Conservation (phyloP, 2,329 filamentous ascomycete species). For the Penicillium sp. region DNA sequence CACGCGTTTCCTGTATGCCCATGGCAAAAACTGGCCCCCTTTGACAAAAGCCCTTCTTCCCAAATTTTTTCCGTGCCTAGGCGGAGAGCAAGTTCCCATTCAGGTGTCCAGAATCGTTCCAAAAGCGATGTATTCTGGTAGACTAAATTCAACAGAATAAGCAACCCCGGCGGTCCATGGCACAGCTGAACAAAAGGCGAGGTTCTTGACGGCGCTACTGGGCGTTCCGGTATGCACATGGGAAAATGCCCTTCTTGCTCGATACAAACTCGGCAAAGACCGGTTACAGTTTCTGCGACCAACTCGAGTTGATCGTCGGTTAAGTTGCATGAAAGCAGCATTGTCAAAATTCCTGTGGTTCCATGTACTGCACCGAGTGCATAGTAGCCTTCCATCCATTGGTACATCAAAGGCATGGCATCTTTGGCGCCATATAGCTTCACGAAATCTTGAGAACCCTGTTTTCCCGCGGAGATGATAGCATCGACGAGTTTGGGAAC, state of each 20-base stretch:
- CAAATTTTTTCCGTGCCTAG: slow-evolving; percentile 34
- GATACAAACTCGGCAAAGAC: slow-evolving; percentile 33
- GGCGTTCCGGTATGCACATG: slow-evolving; percentile 30
- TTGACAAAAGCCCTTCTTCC: slow-evolving; percentile 40
- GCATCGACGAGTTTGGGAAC: slow-evolving; percentile 29
- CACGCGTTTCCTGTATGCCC: slow-evolving; percentile 41
- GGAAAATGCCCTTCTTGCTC: slow-evolving; percentile 36
- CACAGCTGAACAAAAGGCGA: slow-evolving; percentile 39
- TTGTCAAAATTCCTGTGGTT: slow-evolving; percentile 34
- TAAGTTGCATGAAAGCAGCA: slow-evolving; percentile 32
- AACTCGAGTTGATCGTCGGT: slow-evolving; percentile 23
- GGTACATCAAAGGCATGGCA: slow-evolving; percentile 39
- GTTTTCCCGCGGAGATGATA: slow-evolving; percentile 31
- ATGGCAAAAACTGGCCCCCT: slow-evolving; percentile 40
- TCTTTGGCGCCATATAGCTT: slow-evolving; percentile 27
- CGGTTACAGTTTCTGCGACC: slow-evolving; percentile 35
- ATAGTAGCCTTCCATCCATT: slow-evolving; percentile 34
- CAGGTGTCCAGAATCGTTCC: slow-evolving; percentile 30
- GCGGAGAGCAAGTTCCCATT: slow-evolving; percentile 34
- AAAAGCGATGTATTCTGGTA: slow-evolving; percentile 26
- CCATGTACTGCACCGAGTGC: slow-evolving; percentile 28
- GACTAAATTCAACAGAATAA: slow-evolving; percentile 33
- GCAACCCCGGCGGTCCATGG: slow-evolving; percentile 37
- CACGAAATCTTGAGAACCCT: slow-evolving; percentile 28
- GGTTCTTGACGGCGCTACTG: slow-evolving; percentile 14